A percentile compares a stretch with the other conserved stretches of the same genome.
phyloP scores from a whole-genome alignment of 257 asterid genomes.

The Pogostemon cablin region DNA sequence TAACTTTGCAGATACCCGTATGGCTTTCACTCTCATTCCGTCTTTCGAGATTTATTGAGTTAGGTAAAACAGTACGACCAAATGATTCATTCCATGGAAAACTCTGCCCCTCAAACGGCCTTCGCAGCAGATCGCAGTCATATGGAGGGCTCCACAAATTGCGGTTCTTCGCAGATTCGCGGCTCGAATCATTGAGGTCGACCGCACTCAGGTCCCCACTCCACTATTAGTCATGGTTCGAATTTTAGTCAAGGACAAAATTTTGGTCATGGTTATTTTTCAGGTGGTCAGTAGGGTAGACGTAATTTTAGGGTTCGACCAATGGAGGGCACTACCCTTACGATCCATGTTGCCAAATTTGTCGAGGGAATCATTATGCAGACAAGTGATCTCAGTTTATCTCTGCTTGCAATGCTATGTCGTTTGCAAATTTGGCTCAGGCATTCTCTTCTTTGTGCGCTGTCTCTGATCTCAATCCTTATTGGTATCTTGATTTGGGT shows the following conservation, averaged over 20 bases:
- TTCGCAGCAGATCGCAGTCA: background rate
- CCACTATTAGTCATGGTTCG: background rate
- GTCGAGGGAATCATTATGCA: background rate
- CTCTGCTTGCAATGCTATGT: too few relatives aligned
- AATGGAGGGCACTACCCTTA: background rate
- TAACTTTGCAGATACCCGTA: background rate
- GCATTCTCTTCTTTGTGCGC: background rate
- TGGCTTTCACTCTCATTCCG: too few relatives aligned
- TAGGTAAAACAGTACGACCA: background rate
- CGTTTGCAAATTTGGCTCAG: background rate
- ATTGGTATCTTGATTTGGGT: background rate
- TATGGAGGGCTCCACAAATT: background rate
- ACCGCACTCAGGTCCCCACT: background rate
- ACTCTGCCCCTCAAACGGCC: background rate
- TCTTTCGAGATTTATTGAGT: background rate
- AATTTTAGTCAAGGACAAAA: background rate
- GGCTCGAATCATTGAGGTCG: background rate
- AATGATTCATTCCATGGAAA: background rate
- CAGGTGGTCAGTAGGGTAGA: background rate
- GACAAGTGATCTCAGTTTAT: too few relatives aligned
- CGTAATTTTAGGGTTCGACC: too few relatives aligned
- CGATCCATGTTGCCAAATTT: background rate
- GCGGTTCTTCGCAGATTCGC: background rate
- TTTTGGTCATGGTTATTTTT: background rate
- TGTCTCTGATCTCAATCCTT: background rate